Evolutionary conservation across 495 filamentous ascomycete species (phyloP), one percentile per base, ranked within the genome.

Genomic region (Neurospora intermedia): DNA sequence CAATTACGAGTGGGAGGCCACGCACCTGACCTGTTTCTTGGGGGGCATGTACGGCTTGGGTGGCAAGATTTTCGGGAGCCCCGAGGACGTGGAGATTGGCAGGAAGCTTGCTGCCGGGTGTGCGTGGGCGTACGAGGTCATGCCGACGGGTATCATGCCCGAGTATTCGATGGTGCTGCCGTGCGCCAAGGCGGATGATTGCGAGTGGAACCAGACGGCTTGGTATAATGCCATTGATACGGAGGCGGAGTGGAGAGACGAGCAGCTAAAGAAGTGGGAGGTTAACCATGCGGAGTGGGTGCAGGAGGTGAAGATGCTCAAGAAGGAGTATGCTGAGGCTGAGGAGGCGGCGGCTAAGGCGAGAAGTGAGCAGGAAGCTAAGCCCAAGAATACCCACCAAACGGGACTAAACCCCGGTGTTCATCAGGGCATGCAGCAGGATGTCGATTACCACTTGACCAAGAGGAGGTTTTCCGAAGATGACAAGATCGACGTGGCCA

Each of bases 41-140:
- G 96, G 96, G 13, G 96, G 94, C 70, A 98, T 98, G 96, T 91
- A 96, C 73, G 96, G 89, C 6, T 85, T 99, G 72, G 94, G 92
- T 42, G 92, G 94, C 48, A 94, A 93, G 81, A 85, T 94, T n/a
- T 97, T 97, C 74, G 87, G 88, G 11, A 85, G 90, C n/a, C 85
- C 91, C 8, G 86, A 86, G 27, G 95, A 99, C 80, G 83, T 98
- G 62, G 90, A 96, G 48, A 88, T 97, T 66, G 96, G 91, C 8
- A 85, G 86, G 74, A 92, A 92, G 78, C 87, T 99, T 15, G 92
- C 95, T 0, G 94, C 97, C 73, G 96, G 95, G 27, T 99, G 96
- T 79, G 91, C 96, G 3, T 98, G 94, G 95, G 91, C 94, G 3
- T 98, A 98, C 78, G 89, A 93, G 76, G 85, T 87, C 20, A 94